These are phyloP conservation scores for Aspergillus taichungensis DNA, from an alignment of 495 filamentous ascomycete genomes.

Conservation along the genomic window DNA sequence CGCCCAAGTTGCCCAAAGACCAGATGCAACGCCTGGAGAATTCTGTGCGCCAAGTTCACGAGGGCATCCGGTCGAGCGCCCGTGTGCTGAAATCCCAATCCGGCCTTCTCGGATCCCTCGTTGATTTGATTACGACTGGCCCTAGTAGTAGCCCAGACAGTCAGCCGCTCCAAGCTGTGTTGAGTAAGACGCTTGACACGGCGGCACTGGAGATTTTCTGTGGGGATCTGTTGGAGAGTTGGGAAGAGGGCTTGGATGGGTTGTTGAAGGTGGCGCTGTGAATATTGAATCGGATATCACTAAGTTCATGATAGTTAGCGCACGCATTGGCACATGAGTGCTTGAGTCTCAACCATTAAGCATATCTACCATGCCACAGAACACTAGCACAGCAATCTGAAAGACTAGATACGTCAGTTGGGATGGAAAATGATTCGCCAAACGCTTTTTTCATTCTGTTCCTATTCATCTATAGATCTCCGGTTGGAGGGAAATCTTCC, in stretches of 20 bases:
- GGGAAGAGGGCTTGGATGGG: constrained; percentile 36
- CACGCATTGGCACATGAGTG: too few species aligned
- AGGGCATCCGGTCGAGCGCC: constrained; percentile 24
- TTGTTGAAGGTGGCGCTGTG: constrained; percentile 27
- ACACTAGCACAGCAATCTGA: too few species aligned
- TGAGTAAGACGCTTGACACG: constrained; percentile 27
- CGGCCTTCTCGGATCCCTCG: constrained; percentile 28
- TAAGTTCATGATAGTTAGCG: too few species aligned
- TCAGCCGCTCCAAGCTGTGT: constrained; percentile 20
- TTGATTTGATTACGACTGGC: constrained; percentile 27
- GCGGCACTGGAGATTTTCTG: constrained; percentile 34
- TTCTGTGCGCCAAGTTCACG: constrained; percentile 23
- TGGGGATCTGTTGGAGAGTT: constrained; percentile 39
- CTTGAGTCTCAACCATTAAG: too few species aligned
- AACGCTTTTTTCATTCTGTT: too few species aligned
- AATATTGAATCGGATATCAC: constrained; percentile 1
- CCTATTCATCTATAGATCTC: too few species aligned
- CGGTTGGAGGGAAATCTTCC: too few species aligned
- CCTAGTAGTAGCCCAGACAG: constrained; percentile 15
- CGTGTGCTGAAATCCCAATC: constrained; percentile 29
- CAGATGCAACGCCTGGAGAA: constrained; percentile 19
- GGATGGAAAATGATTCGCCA: too few species aligned
- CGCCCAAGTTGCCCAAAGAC: constrained; percentile 27
- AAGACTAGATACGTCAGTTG: too few species aligned
- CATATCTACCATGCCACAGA: too few species aligned